These are phyloP conservation scores for Geoglossum cookeanum DNA, from an alignment of 2,329 filamentous ascomycete species.

Conservation along the genomic window DNA sequence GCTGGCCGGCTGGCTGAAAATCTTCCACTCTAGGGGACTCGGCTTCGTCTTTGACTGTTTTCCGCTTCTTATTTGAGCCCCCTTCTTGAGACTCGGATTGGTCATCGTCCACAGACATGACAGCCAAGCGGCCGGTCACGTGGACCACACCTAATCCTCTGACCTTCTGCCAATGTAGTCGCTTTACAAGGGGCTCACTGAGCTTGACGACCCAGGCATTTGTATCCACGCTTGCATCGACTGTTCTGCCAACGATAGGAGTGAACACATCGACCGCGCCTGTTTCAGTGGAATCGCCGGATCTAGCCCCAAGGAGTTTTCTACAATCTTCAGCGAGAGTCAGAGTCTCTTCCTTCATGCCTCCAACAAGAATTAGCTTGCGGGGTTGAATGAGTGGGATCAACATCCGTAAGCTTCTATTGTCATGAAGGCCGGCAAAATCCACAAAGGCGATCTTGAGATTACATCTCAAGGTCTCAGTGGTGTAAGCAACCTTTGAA, in stretches of 20 bases:
- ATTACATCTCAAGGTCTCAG: slow-evolving; percentile 45
- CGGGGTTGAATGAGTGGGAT: slow-evolving; percentile 85
- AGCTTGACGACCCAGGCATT: slow-evolving; percentile 94
- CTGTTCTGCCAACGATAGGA: slow-evolving; percentile 48
- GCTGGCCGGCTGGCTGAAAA: background rate
- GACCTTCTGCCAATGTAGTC: slow-evolving; percentile 87
- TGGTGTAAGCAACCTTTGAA: slow-evolving; percentile 50
- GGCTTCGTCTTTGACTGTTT: slow-evolving; percentile 27
- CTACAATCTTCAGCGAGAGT: slow-evolving; percentile 64
- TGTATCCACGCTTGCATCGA: slow-evolving; percentile 91
- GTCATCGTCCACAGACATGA: slow-evolving; percentile 26
- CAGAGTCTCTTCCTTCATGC: slow-evolving; percentile 58
- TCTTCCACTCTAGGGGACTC: slow-evolving; percentile 19
- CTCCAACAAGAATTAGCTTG: slow-evolving; percentile 83
- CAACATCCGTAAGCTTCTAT: slow-evolving; percentile 81
- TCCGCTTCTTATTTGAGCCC: slow-evolving; percentile 32
- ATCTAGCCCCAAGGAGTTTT: slow-evolving; percentile 35
- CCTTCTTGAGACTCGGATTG: slow-evolving; percentile 21
- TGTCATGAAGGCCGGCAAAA: slow-evolving; percentile 82
- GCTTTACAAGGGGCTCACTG: slow-evolving; percentile 64
- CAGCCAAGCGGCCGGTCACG: slow-evolving; percentile 56
- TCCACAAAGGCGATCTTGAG: slow-evolving; percentile 75
- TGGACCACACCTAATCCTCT: slow-evolving; percentile 79
- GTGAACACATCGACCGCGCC: slow-evolving; percentile 57
- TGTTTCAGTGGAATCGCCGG: slow-evolving; percentile 26